Base-by-base conservation (phyloP, 495 filamentous ascomycete species). In the Neurospora sp. region DNA sequence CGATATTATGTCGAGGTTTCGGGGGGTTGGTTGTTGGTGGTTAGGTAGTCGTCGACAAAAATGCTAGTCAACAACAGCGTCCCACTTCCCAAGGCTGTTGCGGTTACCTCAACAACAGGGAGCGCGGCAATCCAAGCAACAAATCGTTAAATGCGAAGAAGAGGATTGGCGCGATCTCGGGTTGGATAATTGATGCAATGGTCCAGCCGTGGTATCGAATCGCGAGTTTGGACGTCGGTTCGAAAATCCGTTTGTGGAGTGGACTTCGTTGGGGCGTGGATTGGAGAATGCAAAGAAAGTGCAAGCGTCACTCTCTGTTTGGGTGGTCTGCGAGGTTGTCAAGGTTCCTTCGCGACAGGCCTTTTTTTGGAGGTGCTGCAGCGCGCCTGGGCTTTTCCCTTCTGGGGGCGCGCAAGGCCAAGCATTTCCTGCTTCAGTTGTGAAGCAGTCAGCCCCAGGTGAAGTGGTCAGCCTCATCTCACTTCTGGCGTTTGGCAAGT, bases 301-400 rank as follows among this genome's bases (percentile, higher is more conserved):
- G 54, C 54, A 62, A 54, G 54, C 54, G 54, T 62, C 54, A 62
- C 54, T 54, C 45, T 48, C n/a, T 54, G 45, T 54, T 54, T 54
- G 24, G 21, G 9, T 59, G 48, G 15, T n/a, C n/a, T n/a, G n/a
- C n/a, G n/a, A n/a, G n/a, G n/a, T 66, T 34, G 54, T 66, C 54
- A 66, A 62, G 54, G 28, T 62, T 34, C 54, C 54, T 62, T 62
- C 54, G 54, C 54, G 54, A 62, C 54, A 62, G 54, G 54, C 54
- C 54, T 9, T 73, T 79, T 75, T 79, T 77, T 72, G 71, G 71
- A 77, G 75, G 74, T 78, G 71, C 70, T 71, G 73, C 70, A 72
- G 28, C 78, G 75, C 78, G 79, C 77, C 76, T 71, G 69, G 70
- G 69, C 54, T 62, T 62, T 66, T 66, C 54, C 54, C 54, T 66